Evolutionary conservation across 192 early-diverging fungal species (phyloP).

Genomic region (Geranomyces michiganensis): DNA sequence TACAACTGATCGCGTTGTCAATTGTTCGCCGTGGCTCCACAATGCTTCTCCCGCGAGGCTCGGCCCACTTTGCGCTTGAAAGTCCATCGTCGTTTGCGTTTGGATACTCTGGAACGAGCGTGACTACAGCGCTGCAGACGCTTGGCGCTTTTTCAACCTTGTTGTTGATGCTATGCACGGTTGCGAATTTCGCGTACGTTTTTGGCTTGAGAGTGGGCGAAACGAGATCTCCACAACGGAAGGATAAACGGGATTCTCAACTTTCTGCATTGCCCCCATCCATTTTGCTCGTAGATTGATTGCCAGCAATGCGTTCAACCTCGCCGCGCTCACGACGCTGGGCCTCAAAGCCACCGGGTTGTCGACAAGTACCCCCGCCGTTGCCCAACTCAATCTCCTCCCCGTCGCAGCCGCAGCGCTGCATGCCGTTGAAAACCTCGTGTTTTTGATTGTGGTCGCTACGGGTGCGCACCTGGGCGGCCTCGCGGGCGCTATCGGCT

Average conservation of each 20-base stretch:
- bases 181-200: constrained; percentile 28
- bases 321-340: constrained; percentile 18
- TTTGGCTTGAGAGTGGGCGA: not conserved
- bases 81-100: constrained; percentile 15
- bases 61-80: constrained; percentile 19
- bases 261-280: not conserved
- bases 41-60: constrained; percentile 10
- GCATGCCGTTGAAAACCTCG: constrained; percentile 22
- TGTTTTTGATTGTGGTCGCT: constrained; percentile 15
- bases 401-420: constrained; percentile 27
- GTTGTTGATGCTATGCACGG: not conserved
- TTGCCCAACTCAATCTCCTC: constrained; percentile 20
- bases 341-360: constrained; percentile 23
- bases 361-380: not conserved
- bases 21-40: constrained; percentile 25
- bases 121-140: not conserved
- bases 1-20: constrained; percentile 13
- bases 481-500: constrained; percentile 17
- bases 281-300: constrained; percentile 14
- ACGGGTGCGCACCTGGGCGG: not conserved
- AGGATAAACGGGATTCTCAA: too few relatives aligned
- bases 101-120: constrained; percentile 15
- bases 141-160: constrained; percentile 8
- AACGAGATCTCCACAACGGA: not conserved
- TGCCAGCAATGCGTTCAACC: constrained; percentile 25